Evolutionary conservation across 2,329 filamentous ascomycete species (phyloP).

Genomic region (Intubia oerlemansii): DNA sequence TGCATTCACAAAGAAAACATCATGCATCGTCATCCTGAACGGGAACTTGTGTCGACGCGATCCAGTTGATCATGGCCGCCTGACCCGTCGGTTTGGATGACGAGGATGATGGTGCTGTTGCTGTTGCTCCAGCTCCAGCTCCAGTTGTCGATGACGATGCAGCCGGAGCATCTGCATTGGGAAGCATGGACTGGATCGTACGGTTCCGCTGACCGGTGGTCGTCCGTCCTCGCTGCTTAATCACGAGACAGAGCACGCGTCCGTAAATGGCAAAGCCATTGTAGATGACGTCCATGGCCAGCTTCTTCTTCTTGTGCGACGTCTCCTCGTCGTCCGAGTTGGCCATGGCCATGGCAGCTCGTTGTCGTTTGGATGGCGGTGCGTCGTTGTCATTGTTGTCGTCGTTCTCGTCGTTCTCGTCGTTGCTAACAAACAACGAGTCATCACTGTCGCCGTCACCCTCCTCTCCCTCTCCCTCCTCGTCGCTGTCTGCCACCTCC

Average conservation of each 20-base stretch:
- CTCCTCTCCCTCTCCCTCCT: too few relatives aligned
- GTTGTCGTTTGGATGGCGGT: constrained; percentile 19
- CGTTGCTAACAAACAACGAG: constrained; percentile 7
- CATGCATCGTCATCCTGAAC: too few relatives aligned
- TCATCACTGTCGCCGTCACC: constrained; percentile 7
- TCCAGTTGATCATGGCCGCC: constrained; percentile 69
- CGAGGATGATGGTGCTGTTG: constrained; percentile 9
- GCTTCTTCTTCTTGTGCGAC: constrained; percentile 70
- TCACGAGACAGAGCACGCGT: constrained; percentile 73
- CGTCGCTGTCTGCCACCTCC: constrained; percentile 14
- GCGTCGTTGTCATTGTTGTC: constrained; percentile 15
- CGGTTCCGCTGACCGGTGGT: constrained; percentile 8
- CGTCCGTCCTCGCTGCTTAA: constrained; percentile 43
- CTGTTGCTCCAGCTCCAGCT: constrained; percentile 4
- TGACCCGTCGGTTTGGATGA: constrained; percentile 26
- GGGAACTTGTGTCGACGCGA: constrained; percentile 52
- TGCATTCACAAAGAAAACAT: too few relatives aligned
- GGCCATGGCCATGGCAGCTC: constrained; percentile 10
- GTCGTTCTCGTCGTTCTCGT: constrained; percentile 12
- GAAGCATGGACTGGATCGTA: constrained; percentile 6
- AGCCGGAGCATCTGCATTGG: constrained; percentile 12
- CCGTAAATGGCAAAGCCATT: constrained; percentile 95
- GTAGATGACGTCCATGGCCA: constrained; percentile 68
- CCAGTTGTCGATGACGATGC: constrained; percentile 5
- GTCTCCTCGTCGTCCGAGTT: constrained; percentile 18